Evolutionary conservation across 2,329 filamentous ascomycete species (phyloP), one percentile per base, ranked within the genome.

Genomic region (Neospermospora avenae): DNA sequence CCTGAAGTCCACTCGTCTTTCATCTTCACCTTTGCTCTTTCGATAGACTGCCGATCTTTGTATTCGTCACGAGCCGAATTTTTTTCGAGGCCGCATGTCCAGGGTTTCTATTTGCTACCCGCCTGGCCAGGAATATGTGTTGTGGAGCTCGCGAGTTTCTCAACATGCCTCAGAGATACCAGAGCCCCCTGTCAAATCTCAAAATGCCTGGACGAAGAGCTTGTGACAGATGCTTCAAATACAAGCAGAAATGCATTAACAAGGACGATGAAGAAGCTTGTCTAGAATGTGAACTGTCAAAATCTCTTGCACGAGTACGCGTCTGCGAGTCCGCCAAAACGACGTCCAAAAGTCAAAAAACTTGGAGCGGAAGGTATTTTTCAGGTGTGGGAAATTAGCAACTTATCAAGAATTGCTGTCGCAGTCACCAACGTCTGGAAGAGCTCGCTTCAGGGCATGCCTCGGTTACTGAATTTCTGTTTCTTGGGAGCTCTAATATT

Each of bases 201-300:
- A 51, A 4, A 3, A 51, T 51, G 48, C 48, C 48, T 4, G 48
- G 48, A 16, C 18, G 48, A 13, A 51, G 48, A 31, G 31, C 48
- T 37, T 51, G 48, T 16, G 48, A 51, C 8, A 51, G 48, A 51
- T 51, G 48, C 35, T 51, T 51, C 31, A 51, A 51, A 18, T 35
- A 51, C 18, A 51, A 51, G 31, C 48, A 51, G 34, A 51, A 37
- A 51, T 51, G 48, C 18, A 51, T 35, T 34, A 35, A 35, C 11
- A 18, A 51, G 1, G 28, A 51, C 31, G 48, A 18, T 34, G 48
- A 51, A 22, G 48, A 51, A 34, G 18, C 31, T 22, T 51, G 48
- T 20, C 48, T 51, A 13, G 48, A 51, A 37, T 51, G 48, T 18
- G 28, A 51, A 34, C 48, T 51, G 16, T 51, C 48, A 7, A 37